Percentiles rank a stretch among this genome's conserved stretches.
Evolutionary conservation across 2,329 filamentous ascomycete species (phyloP).

Genomic region (Coniochaeta pulveracea): DNA sequence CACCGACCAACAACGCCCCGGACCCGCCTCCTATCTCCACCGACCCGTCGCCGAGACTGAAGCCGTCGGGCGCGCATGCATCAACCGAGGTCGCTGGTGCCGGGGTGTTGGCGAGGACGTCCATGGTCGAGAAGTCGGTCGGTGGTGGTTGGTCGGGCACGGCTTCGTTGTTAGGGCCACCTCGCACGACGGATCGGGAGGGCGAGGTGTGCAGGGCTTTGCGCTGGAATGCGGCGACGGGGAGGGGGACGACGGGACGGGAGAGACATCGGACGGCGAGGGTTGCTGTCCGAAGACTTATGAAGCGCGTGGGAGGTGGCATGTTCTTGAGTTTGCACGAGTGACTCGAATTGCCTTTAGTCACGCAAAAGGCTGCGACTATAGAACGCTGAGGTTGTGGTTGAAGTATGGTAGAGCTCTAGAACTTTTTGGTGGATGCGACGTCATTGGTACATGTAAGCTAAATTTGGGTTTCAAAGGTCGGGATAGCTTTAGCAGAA

Average conservation of each 20-base stretch:
- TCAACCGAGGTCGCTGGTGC: slow-evolving; percentile 75
- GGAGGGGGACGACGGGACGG: not conserved
- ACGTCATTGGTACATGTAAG: too few relatives aligned
- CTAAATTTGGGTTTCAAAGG: too few relatives aligned
- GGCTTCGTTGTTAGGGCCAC: slow-evolving; percentile 15
- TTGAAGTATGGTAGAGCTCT: too few relatives aligned
- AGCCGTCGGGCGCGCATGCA: slow-evolving; percentile 71
- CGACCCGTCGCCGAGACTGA: slow-evolving; percentile 68
- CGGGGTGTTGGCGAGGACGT: slow-evolving; percentile 68
- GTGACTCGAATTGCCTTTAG: too few relatives aligned
- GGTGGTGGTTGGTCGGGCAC: slow-evolving; percentile 22
- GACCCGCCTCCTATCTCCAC: slow-evolving; percentile 55
- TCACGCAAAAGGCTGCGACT: too few relatives aligned
- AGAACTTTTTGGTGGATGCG: too few relatives aligned
- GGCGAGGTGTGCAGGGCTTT: not conserved
- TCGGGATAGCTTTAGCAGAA: too few relatives aligned
- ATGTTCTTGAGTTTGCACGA: not conserved
- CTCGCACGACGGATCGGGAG: not conserved
- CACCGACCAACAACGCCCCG: slow-evolving; percentile 69
- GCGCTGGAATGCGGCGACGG: not conserved
- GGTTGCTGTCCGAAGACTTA: not conserved
- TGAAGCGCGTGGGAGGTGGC: not conserved
- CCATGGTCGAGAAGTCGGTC: slow-evolving; percentile 60
- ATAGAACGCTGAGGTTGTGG: too few relatives aligned
- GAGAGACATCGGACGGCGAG: not conserved